Evolutionary conservation across 2,329 filamentous ascomycete genomes (phyloP).

Genomic region (Trichoderma sp.): DNA sequence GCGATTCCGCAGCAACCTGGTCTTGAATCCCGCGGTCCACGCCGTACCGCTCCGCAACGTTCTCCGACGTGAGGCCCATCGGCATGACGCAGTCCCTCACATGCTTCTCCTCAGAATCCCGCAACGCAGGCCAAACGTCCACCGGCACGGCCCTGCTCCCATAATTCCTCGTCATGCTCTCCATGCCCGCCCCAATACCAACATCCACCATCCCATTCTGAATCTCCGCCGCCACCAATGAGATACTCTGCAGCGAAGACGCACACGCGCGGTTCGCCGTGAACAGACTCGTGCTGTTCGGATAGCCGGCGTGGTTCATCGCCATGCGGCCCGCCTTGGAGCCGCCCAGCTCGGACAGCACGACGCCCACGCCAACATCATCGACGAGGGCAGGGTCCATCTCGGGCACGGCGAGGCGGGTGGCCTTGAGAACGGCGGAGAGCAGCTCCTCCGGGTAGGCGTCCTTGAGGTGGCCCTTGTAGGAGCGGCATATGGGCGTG

Average conservation of each 20-base stretch:
- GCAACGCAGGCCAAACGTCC: constrained; percentile 74
- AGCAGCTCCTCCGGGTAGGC: constrained; percentile 91
- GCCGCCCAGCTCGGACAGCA: constrained; percentile 87
- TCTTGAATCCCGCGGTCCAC: constrained; percentile 78
- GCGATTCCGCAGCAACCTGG: constrained; percentile 73
- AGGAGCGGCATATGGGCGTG: constrained; percentile 80
- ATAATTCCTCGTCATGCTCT: constrained; percentile 95
- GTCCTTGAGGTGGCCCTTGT: constrained; percentile 82
- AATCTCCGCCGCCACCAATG: constrained; percentile 72
- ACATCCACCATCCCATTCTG: constrained; percentile 69
- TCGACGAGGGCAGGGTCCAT: constrained; percentile 69
- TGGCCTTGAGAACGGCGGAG: constrained; percentile 55
- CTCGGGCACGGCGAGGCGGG: constrained; percentile 63
- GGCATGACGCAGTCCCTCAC: constrained; percentile 88
- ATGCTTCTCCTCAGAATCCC: constrained; percentile 63
- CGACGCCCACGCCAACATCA: constrained; percentile 84
- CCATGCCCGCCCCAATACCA: constrained; percentile 87
- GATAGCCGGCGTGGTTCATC: constrained; percentile 78
- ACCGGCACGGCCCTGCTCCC: constrained; percentile 80
- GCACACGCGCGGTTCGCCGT: constrained; percentile 89
- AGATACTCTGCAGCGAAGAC: constrained; percentile 75
- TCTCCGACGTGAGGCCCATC: constrained; percentile 90
- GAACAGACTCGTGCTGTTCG: constrained; percentile 72
- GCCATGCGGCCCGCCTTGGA: constrained; percentile 91
- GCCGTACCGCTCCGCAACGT: constrained; percentile 76